Evolutionary conservation across 2,329 filamentous ascomycete species (phyloP).

Genomic region (Graphilbum fragrans): DNA sequence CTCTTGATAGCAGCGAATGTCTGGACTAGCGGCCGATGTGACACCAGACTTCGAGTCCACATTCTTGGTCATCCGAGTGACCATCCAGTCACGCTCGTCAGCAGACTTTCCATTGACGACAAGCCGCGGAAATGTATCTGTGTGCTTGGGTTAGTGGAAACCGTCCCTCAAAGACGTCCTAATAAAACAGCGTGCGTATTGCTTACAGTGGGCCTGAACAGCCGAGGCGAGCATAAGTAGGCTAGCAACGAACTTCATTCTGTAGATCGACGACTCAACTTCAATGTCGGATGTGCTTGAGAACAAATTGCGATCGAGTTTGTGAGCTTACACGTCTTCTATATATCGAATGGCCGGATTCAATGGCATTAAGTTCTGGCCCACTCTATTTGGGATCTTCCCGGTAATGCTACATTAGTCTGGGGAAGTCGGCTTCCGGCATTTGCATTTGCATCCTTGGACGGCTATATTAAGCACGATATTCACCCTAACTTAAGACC

Average conservation of each 20-base stretch:
- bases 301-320: not conserved
- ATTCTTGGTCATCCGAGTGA: slow-evolving; percentile 24
- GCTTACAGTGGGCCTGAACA: slow-evolving; percentile 15
- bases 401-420: too few relatives aligned
- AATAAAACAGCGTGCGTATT: not conserved
- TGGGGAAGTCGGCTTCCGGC: too few relatives aligned
- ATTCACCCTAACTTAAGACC: too few relatives aligned
- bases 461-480: too few relatives aligned
- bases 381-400: too few relatives aligned
- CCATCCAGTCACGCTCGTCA: slow-evolving; percentile 21
- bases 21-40: slow-evolving; percentile 16
- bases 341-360: too few relatives aligned
- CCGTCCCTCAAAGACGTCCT: not conserved
- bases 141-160: not conserved
- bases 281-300: not conserved
- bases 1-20: slow-evolving; percentile 23
- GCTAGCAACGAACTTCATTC: slow-evolving; percentile 12
- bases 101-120: slow-evolving; percentile 19
- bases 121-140: slow-evolving; percentile 23
- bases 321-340: not conserved
- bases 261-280: too few relatives aligned
- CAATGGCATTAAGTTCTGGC: too few relatives aligned
- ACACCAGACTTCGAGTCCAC: slow-evolving; percentile 21
- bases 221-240: slow-evolving; percentile 12
- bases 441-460: too few relatives aligned